Evolutionary conservation across 345 rosid species (phyloP), one percentile per base, ranked within the genome.

Genomic region (Geranium rotundifolium): DNA sequence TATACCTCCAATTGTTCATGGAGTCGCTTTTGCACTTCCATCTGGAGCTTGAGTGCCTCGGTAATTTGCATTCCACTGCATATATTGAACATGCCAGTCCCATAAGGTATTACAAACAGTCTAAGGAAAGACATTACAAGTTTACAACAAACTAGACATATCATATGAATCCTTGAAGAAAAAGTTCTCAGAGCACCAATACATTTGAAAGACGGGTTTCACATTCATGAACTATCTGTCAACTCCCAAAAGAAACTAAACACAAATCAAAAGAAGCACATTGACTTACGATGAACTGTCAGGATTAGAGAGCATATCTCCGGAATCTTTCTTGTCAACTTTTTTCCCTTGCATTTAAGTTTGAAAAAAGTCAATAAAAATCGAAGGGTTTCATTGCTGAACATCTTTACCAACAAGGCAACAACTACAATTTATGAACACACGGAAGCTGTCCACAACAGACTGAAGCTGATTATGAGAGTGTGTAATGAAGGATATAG

Each of bases 31-130:
- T 90, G 97, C 71, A 93, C 99, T 73, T 93, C 99, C 99, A 88
- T 90, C 77, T 93, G 99, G 77, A 93, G 76, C 81, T 93, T 93
- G 65, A 93, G 93, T 34, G 99, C 99, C 83, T 93, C 99, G n/a
- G 99, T 90, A 63, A 93, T 88, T 82, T 93, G 97, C 91, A 86
- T 86, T 60, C 99, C 96, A 62, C 97, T 90, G 95, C 69, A 77
- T 75, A 39, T 75, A 39, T 7, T 20, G 17, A 59, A 17, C 61
- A 52, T 14, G 59, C 23, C 20, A 20, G n/a, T 66, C 30, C 58
- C 39, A 58, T 54, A 58, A 74, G 17, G 18, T 14, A 67, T 17
- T 50, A 49, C 7, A 20, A 14, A 23, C 27, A 23, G 27, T 23
- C 27, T 23, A 23, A 23, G 2, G 2, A 23, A 23, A 1, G 27